Evolutionary conservation across 768 basidiomycete species (phyloP).

Genomic region (Suillus subaureus): DNA sequence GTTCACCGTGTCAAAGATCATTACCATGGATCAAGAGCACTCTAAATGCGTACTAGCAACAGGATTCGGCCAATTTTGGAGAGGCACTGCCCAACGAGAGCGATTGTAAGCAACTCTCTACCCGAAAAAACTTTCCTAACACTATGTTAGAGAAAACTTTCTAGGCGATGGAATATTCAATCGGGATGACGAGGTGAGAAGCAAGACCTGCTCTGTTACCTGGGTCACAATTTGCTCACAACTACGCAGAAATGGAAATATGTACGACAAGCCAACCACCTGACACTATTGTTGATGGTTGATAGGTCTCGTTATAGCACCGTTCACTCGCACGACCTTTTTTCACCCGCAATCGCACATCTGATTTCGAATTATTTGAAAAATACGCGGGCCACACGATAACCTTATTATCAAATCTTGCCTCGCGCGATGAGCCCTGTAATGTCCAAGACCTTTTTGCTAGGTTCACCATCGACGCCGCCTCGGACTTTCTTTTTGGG

Average conservation of each 20-base stretch:
- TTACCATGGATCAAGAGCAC: conserved; percentile 75
- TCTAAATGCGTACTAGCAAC: conserved; percentile 65
- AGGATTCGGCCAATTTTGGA: conserved; percentile 69
- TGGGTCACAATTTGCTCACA: conserved; percentile 8
- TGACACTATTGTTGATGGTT: conserved; percentile 7
- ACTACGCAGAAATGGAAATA: conserved; percentile 59
- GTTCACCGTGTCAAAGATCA: conserved; percentile 46
- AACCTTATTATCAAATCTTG: conserved; percentile 46
- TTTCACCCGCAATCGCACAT: conserved; percentile 71
- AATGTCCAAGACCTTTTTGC: conserved; percentile 71
- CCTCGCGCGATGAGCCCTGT: conserved; percentile 43
- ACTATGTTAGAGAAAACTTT: conserved; percentile 42
- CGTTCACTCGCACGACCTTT: conserved; percentile 70
- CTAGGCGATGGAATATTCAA: conserved; percentile 81
- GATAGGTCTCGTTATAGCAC: conserved; percentile 45
- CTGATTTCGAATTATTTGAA: conserved; percentile 72
- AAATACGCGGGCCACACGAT: conserved; percentile 51
- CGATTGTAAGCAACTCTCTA: conserved; percentile 50
- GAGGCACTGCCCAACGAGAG: conserved; percentile 65
- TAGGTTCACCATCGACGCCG: conserved; percentile 70
- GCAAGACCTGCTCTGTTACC: neutral
- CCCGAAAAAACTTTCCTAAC: conserved; percentile 16
- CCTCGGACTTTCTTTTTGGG: conserved; percentile 76
- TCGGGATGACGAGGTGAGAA: conserved; percentile 65
- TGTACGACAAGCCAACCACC: conserved; percentile 37